phyloP scores from a whole-genome alignment of 352 stramenopile species.

The Phytophthora pini region DNA sequence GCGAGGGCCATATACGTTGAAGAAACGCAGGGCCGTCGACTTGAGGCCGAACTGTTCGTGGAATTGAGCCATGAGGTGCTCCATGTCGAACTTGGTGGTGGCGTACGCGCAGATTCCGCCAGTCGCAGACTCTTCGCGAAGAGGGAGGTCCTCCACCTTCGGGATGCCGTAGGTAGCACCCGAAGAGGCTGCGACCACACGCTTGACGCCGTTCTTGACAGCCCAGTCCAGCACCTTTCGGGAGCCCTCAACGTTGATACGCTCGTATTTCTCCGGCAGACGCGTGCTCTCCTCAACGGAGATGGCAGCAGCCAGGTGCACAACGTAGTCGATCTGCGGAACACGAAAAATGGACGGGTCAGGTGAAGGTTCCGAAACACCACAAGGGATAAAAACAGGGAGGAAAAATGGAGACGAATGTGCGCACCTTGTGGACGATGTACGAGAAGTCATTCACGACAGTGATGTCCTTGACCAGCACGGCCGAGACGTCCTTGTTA shows the following conservation, averaged over 20 bases:
- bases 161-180: slow-evolving; percentile 75
- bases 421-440: slow-evolving; percentile 75
- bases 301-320: slow-evolving; percentile 81
- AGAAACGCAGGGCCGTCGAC: slow-evolving; percentile 79
- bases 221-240: slow-evolving; percentile 83
- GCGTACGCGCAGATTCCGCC: slow-evolving; percentile 82
- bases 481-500: slow-evolving; percentile 67
- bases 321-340: slow-evolving; percentile 76
- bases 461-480: slow-evolving; percentile 86
- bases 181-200: slow-evolving; percentile 78
- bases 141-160: slow-evolving; percentile 62
- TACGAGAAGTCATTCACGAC: slow-evolving; percentile 77
- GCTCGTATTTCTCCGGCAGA: slow-evolving; percentile 83
- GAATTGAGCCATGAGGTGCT: slow-evolving; percentile 74
- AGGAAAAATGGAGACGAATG: slow-evolving; percentile 18
- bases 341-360: slow-evolving; percentile 16
- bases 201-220: slow-evolving; percentile 72
- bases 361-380: slow-evolving; percentile 22
- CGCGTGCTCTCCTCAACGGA: slow-evolving; percentile 85
- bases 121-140: slow-evolving; percentile 70
- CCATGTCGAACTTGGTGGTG: slow-evolving; percentile 86
- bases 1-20: slow-evolving; percentile 85
- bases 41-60: slow-evolving; percentile 69
- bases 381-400: slow-evolving; percentile 25
- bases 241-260: slow-evolving; percentile 81